These are phyloP conservation scores for Seiridium cupressi DNA, from an alignment of 2,329 filamentous ascomycete species.

Conservation along the genomic window DNA sequence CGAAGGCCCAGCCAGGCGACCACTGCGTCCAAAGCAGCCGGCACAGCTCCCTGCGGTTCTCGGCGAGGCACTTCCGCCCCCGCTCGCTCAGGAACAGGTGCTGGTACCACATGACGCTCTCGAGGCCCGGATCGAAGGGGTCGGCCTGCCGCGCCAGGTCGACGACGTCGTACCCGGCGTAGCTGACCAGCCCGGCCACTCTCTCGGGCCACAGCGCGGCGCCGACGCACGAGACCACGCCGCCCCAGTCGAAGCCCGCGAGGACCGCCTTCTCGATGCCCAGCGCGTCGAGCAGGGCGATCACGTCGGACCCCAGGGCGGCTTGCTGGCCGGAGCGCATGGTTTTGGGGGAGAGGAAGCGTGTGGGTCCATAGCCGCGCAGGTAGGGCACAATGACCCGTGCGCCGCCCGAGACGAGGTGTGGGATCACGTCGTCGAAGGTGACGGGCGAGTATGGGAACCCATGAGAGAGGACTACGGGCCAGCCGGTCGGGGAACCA, in stretches of 20 bases:
- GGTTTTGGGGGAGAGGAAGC: slow-evolving; percentile 16
- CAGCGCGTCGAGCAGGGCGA: slow-evolving; percentile 22
- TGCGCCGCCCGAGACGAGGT: slow-evolving; percentile 16
- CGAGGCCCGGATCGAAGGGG: slow-evolving; percentile 13
- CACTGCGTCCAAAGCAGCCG: slow-evolving; percentile 20
- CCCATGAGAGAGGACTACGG: slow-evolving; percentile 23
- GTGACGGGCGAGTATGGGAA: slow-evolving; percentile 24
- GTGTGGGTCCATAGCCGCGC: slow-evolving; percentile 23
- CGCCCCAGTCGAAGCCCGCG: slow-evolving; percentile 27
- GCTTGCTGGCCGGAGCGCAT: slow-evolving; percentile 24
- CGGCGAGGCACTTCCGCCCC: slow-evolving; percentile 15
- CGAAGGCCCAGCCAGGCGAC: slow-evolving; percentile 19
- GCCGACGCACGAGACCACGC: slow-evolving; percentile 20
- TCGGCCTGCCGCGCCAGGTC: slow-evolving; percentile 10
- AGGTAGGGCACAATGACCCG: slow-evolving; percentile 26
- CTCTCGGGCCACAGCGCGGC: slow-evolving; percentile 25
- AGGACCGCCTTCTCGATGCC: slow-evolving; percentile 22
- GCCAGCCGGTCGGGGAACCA: slow-evolving; percentile 12
- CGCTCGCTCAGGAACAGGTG: slow-evolving; percentile 22
- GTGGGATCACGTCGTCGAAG: slow-evolving; percentile 19
- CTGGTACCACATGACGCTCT: slow-evolving; percentile 23
- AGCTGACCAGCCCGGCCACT: slow-evolving; percentile 22
- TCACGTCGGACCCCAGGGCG: slow-evolving; percentile 21
- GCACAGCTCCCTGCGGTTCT: slow-evolving; percentile 16
- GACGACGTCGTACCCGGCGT: slow-evolving; percentile 13